Percentiles rank a stretch among this genome's conserved stretches.
phyloP scores from a whole-genome alignment of 495 filamentous ascomycete genomes.

The Xylaria castorea region DNA sequence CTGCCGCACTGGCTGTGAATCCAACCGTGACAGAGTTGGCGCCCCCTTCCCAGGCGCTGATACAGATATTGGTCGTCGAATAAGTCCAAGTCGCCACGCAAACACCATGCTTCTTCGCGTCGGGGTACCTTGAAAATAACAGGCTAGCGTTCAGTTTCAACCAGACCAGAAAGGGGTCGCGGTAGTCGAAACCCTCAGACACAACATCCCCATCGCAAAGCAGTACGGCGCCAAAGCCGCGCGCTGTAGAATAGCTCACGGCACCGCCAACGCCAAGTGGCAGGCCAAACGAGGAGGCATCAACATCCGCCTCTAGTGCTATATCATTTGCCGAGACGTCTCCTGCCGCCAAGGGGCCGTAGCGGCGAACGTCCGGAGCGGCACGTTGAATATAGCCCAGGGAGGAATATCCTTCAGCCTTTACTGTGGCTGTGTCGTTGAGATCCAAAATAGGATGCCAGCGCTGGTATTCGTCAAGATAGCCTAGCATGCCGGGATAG shows the following conservation, averaged over 20 bases:
- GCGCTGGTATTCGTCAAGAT: background rate
- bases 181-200: background rate
- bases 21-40: background rate
- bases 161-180: background rate
- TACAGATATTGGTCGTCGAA: background rate
- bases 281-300: background rate
- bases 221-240: background rate
- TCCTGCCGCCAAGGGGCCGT: background rate
- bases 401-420: background rate
- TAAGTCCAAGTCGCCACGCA: background rate
- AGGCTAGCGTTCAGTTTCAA: background rate
- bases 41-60: background rate
- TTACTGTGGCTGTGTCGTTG: background rate
- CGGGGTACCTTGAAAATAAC: background rate
- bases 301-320: background rate
- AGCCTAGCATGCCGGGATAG: background rate
- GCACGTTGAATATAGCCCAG: background rate
- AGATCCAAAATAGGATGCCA: conserved; percentile 2
- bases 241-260: background rate
- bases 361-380: background rate
- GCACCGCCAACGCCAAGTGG: background rate
- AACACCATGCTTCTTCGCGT: background rate
- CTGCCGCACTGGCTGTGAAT: background rate
- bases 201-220: background rate
- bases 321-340: background rate